Evolutionary conservation across 371 early-diverging fungal genomes (phyloP), one percentile per base, ranked within the genome.

Genomic region (Thermomucor indicae-seudaticae): DNA sequence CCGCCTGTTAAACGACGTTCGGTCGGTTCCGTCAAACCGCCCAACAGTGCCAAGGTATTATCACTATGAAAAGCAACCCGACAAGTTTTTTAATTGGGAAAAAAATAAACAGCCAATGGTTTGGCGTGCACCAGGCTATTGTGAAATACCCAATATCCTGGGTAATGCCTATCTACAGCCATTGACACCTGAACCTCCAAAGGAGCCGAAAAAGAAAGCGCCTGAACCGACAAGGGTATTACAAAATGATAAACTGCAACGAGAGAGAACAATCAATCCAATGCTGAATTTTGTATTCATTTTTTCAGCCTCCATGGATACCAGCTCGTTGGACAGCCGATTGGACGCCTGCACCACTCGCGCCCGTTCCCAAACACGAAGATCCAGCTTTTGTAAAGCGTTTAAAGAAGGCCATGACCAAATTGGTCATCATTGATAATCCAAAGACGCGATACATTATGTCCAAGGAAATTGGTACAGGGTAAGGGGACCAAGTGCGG

Each of bases 101-200:
- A 37, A 16, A 14, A 16, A 16, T 5, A 5, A 16, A 8, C 7
- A 37, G 37, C 19, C 37, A 37, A 11, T 37, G n/a, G 35, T 59
- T 37, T 73, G 73, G 73, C 64, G 73, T 43, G 52, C 69, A 27
- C 73, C 73, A 29, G 73, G 73, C 14, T 57, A 73, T 63, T 73
- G 62, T 41, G 70, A 73, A 53, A 73, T 73, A 43, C 73, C 73
- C 29, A 57, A 73, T 60, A 73, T 73, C 40, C 55, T 73, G 14
- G 73, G 73, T 27, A 66, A 73, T 43, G 73, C 73, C 22, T 73
- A 69, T 35, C 42, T 65, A 6, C 51, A 51, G 27, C 60, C 55
- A 4, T 10, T 39, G 3, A 34, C 53, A 10, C 39, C 38, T 14
- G 37, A 52, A 23, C 43, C 58, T 22, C 27, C 19, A 14, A 28